Evolutionary conservation across 176 grass and related monocot species (phyloP).

Genomic region (Aegilops umbellulata): DNA sequence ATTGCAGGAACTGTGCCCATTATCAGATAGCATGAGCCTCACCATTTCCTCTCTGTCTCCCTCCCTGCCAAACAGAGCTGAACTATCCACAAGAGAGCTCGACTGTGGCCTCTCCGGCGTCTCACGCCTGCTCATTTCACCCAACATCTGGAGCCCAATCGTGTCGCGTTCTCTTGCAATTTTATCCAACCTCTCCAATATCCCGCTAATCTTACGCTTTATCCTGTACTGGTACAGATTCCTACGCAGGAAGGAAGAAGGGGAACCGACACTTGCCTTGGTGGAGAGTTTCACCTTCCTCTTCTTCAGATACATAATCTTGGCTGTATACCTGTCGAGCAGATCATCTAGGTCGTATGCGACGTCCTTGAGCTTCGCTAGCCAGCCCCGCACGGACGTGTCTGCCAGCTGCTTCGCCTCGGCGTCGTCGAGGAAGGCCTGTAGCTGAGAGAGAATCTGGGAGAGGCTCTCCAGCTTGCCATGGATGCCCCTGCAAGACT

Average conservation of each 20-base stretch:
- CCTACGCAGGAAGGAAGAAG: conserved; percentile 28
- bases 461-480: conserved; percentile 48
- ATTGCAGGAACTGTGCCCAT: conserved; percentile 36
- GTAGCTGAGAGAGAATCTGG: conserved; percentile 43
- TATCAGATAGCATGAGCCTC: conserved; percentile 49
- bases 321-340: conserved; percentile 53
- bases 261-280: conserved; percentile 39
- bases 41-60: conserved; percentile 55
- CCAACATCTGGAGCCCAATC: conserved; percentile 53
- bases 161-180: conserved; percentile 55
- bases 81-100: conserved; percentile 64
- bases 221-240: conserved; percentile 44
- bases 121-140: conserved; percentile 40
- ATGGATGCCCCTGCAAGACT: conserved; percentile 43
- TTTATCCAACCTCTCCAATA: conserved; percentile 55
- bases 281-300: conserved; percentile 6
- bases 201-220: conserved; percentile 42
- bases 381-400: conserved; percentile 46
- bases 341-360: conserved; percentile 74
- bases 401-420: conserved; percentile 64
- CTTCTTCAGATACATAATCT: conserved; percentile 26
- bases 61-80: conserved; percentile 64
- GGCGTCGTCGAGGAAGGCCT: conserved; percentile 61
- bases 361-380: conserved; percentile 63
- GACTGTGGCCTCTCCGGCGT: conserved; percentile 39